Percentiles rank a stretch among this genome's conserved stretches.
Conservation (phyloP, 129 eudicot genomes). For the Chrysanthemum lavandulifolium region DNA sequence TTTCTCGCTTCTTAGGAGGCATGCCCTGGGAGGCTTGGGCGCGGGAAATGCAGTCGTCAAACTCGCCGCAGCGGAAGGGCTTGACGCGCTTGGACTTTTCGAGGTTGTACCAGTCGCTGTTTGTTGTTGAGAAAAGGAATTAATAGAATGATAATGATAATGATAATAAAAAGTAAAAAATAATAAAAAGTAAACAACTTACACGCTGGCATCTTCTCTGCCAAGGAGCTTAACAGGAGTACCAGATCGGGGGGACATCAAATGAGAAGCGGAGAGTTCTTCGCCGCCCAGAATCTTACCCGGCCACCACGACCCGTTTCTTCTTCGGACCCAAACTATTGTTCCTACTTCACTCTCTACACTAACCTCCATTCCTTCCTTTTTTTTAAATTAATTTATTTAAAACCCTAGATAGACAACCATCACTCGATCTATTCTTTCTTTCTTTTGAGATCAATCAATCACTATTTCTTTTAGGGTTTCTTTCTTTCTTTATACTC, state of each 20-base stretch:
- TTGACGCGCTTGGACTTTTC: conserved; percentile 75
- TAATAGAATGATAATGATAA: no score
- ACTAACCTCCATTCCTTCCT: no score
- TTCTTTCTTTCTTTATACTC: background rate
- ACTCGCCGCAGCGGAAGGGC: conserved; percentile 74
- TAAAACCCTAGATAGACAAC: no score
- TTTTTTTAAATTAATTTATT: no score
- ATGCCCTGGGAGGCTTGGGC: conserved; percentile 67
- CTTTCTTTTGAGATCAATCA: no score
- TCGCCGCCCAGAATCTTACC: conserved; percentile 90
- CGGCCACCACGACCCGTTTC: conserved; percentile 99
- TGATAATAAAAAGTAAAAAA: background rate
- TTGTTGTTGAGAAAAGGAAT: no score
- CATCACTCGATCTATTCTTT: no score
- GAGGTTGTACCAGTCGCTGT: conserved; percentile 85
- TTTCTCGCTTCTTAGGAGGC: conserved; percentile 66
- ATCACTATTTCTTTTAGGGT: background rate
- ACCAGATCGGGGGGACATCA: conserved; percentile 97
- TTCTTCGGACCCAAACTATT: conserved; percentile 94
- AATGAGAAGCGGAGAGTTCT: conserved; percentile 82
- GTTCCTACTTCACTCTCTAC: conserved; percentile 44
- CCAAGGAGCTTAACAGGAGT: conserved; percentile 99
- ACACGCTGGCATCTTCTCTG: conserved; percentile 99
- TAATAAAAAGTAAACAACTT: conserved; percentile 27
- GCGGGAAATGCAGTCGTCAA: conserved; percentile 65